A percentile compares a stretch with the other conserved stretches of the same genome.
phyloP scores from a whole-genome alignment of 805 yeast genomes.

The Komagataella phaffii region DNA sequence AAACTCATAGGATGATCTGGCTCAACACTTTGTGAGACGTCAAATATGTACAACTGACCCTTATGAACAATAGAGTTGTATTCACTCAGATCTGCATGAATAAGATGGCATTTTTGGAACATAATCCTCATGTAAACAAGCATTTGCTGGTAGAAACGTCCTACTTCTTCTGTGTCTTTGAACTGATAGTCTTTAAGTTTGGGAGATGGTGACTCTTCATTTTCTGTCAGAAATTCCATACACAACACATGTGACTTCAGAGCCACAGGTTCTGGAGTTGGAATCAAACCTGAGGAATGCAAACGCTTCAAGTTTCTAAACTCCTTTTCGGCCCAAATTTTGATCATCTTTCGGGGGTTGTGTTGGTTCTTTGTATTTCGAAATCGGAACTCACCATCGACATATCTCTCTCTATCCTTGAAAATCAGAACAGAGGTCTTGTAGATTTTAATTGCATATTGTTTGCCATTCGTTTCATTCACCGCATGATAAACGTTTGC shows the following conservation, averaged over 20 bases:
- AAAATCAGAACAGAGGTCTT: constrained; percentile 95
- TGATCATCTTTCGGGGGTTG: constrained; percentile 95
- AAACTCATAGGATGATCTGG: constrained; percentile 96
- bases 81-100: constrained; percentile 95
- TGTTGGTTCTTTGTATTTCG: constrained; percentile 74
- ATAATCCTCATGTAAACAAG: constrained; percentile 74
- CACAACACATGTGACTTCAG: constrained; percentile 82
- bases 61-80: constrained; percentile 84
- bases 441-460: constrained; percentile 83
- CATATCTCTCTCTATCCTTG: constrained; percentile 92
- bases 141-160: constrained; percentile 62
- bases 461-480: constrained; percentile 31
- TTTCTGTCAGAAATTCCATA: constrained; percentile 78
- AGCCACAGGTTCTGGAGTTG: constrained; percentile 90
- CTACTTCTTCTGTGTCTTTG: constrained; percentile 50
- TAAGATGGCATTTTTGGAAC: constrained; percentile 79
- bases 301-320: constrained; percentile 84
- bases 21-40: constrained; percentile 95
- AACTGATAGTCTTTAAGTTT: constrained; percentile 76
- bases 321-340: constrained; percentile 97
- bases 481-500: constrained; percentile 93
- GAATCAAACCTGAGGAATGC: constrained; percentile 53
- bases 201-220: constrained; percentile 85
- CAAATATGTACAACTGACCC: constrained; percentile 71
- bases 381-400: constrained; percentile 90